These are phyloP conservation scores for Fomitiporia mediterranea DNA, from an alignment of 1,284 basidiomycete genomes.

Conservation along the genomic window DNA sequence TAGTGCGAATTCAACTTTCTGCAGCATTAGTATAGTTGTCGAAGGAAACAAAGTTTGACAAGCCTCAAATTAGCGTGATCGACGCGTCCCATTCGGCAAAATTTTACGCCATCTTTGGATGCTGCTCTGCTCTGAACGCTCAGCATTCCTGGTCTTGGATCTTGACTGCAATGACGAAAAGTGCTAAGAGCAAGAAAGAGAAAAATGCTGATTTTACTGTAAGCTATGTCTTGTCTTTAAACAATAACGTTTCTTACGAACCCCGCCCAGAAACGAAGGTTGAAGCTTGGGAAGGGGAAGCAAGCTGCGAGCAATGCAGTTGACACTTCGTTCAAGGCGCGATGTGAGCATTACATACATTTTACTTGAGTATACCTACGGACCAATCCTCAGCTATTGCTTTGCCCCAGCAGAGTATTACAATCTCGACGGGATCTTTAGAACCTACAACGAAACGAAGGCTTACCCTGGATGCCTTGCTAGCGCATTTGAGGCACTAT, in stretches of 20 bases:
- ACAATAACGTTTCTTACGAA: slow-evolving; percentile 15
- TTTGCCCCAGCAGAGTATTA: slow-evolving; percentile 81
- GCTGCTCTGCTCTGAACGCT: too few species aligned
- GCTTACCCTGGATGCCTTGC: slow-evolving; percentile 74
- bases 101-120: too few species aligned
- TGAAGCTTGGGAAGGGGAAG: slow-evolving; percentile 96
- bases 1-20: too few species aligned
- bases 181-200: slow-evolving; percentile 79
- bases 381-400: slow-evolving; percentile 65
- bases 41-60: too few species aligned
- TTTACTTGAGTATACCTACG: slow-evolving; percentile 18
- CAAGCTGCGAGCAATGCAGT: slow-evolving; percentile 79
- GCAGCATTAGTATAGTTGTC: too few species aligned
- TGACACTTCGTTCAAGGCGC: slow-evolving; percentile 93
- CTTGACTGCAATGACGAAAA: slow-evolving; percentile 80
- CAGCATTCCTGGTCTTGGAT: not conserved
- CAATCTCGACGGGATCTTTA: slow-evolving; percentile 45
- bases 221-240: slow-evolving; percentile 23
- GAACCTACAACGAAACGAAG: slow-evolving; percentile 73
- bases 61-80: too few species aligned
- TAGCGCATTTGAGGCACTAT: slow-evolving; percentile 82
- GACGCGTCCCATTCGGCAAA: too few species aligned
- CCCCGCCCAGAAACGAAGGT: slow-evolving; percentile 78
- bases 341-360: slow-evolving; percentile 51
- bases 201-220: slow-evolving; percentile 88